Base-by-base conservation (phyloP, 176 grass and related monocot species). In the Oryza brachyantha region DNA sequence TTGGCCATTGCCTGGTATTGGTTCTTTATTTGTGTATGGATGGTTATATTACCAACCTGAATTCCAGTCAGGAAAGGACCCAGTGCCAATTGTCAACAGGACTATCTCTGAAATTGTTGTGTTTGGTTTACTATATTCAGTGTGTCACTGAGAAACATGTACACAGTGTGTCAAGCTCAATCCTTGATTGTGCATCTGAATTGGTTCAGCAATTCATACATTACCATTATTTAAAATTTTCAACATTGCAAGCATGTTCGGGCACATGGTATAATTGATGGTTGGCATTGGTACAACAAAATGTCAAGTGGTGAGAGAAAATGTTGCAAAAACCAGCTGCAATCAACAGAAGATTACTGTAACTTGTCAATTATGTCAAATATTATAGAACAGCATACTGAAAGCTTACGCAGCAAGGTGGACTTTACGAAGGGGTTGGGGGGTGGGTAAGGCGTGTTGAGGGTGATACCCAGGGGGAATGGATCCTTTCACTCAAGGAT, bases 21-120 rank as follows among this genome's bases (percentile, higher is more conserved):
- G 17, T 41, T 28, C 64, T 57, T 57, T 80, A 31, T 36, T 4
- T 67, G 38, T 57, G 39, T 1, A 29, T 28, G 21, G 28, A 2
- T 58, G 58, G 45, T 19, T 73, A 41, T 71, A 19, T 76, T 14
- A 64, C 34, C 70, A 76, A 1, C 16, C 22, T 75, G 70, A 19
- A 65, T 62, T 78, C 25, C 8, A 40, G 61, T 40, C 73, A 62
- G 25, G 40, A 74, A 64, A 66, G 17, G 60, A 10, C 68, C 4
- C 28, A 21, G 21, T 57, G 17, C 29, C 3, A 68, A 13, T 5
- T 48, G 38, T 17, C 29, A 67, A 57, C 62, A 72, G 43, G 29
- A 76, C 22, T 78, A 27, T 78, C 7, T 61, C 48, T 13, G 11
- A 24, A 69, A 52, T 40, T 72, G 50, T 79, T 70, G 7, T 38